A percentile compares a stretch with the other conserved stretches of the same genome.
These are phyloP conservation scores for Citrus maxima DNA, from an alignment of 345 rosid genomes.

Conservation along the genomic window DNA sequence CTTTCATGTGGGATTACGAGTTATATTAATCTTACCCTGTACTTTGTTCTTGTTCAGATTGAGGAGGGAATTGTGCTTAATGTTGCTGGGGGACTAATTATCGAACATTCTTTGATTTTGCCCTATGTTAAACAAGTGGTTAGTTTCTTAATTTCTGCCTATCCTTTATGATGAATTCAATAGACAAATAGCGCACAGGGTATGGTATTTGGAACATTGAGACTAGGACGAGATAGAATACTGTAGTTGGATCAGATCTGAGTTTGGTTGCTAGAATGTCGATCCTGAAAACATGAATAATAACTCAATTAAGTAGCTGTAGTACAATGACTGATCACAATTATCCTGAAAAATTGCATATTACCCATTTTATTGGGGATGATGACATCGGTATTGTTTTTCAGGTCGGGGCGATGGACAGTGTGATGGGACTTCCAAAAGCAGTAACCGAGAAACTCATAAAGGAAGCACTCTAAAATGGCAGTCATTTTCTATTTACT, in stretches of 20 bases:
- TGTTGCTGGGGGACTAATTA: constrained; percentile 79
- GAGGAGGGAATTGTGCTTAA: constrained; percentile 71
- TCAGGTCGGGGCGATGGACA: constrained; percentile 88
- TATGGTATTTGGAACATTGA: neutral
- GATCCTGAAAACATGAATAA: neutral
- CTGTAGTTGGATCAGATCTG: neutral
- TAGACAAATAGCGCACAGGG: neutral
- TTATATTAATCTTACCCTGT: neutral
- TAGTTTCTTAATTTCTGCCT: constrained; percentile 25
- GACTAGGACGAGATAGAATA: neutral
- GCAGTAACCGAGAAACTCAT: constrained; percentile 61
- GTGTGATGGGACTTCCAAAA: constrained; percentile 94
- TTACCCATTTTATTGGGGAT: neutral
- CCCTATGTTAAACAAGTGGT: constrained; percentile 82
- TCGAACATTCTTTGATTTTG: constrained; percentile 69
- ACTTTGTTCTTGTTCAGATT: constrained; percentile 38
- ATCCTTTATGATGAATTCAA: neutral
- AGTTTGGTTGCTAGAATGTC: neutral
- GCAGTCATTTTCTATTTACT: neutral
- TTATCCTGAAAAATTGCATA: neutral
- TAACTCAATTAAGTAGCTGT: neutral
- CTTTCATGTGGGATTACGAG: neutral
- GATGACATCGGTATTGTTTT: constrained; percentile 10
- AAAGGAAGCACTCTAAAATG: constrained; percentile 43
- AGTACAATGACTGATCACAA: neutral